Base-by-base conservation (phyloP, 2,329 filamentous ascomycete species). In the Verticillium klebahnii region DNA sequence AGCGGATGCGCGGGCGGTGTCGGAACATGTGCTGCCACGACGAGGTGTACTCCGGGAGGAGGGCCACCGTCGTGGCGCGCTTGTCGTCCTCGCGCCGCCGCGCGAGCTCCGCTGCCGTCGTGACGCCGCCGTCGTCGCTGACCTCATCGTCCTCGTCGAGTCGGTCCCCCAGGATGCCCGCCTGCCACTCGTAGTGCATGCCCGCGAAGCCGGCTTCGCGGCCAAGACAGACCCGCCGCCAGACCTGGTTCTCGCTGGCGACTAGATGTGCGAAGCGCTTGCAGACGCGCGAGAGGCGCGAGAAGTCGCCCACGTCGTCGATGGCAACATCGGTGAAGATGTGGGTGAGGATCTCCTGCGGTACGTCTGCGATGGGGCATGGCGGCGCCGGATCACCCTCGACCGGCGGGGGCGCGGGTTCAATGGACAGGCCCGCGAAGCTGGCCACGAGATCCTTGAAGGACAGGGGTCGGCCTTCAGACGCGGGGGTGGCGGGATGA, bases 181-280 rank as follows among this genome's bases (percentile, higher is more conserved):
- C 87, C 58, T 85, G 83, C 78, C 89, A 98, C 63, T 86, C 79
- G 76, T 95, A 94, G 72, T 91, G 88, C 91, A 98, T 97, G 37
- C 83, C 86, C 5, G 78, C 82, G 73, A 97, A 96, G 25, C 93
- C 95, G 71, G 91, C 89, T 71, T 92, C 86, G 14, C 76, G 64
- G 0, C 88, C 89, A 1, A 91, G 75, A 56, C 89, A 91, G 5
- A 97, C 77, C 19, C 86, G 84, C 63, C 89, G 91, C 93, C 95
- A 99, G 69, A 97, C 90, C 54, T 85, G 84, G 69, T 97, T 89
- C 72, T 98, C 93, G 6, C 90, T 91, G 34, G 87, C 82, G 58
- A 96, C 89, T 23, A 98, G 85, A 72, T 90, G 97, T 25, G 94
- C 93, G 54, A 98, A 79, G 15, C 89, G 86, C 73, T 92, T 96